These are phyloP conservation scores for Entomortierella chlamydospora DNA, from an alignment of 192 early-diverging fungal species.

Conservation along the genomic window DNA sequence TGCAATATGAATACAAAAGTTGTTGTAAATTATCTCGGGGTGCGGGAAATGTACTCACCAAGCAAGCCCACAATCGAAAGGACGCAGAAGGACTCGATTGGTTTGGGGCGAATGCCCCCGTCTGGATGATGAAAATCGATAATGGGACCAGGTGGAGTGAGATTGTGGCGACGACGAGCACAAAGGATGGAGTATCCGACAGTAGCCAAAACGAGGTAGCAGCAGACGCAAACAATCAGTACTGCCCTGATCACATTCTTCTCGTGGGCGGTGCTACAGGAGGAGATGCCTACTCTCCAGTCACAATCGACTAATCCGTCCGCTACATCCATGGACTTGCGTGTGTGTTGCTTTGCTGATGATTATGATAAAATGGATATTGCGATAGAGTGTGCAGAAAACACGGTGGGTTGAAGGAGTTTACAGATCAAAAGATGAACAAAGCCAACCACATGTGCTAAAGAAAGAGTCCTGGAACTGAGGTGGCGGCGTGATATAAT, in stretches of 20 bases:
- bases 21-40: not conserved
- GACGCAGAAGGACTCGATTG: slow-evolving; percentile 50
- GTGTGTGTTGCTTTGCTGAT: too few relatives aligned
- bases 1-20: not conserved
- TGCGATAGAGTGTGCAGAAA: not conserved
- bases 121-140: slow-evolving; percentile 52
- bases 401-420: not conserved
- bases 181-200: slow-evolving; percentile 52
- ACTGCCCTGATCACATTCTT: slow-evolving; percentile 10
- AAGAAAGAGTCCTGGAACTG: too few relatives aligned
- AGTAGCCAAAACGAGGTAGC: slow-evolving; percentile 26
- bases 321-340: slow-evolving; percentile 34
- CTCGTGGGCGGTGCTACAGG: slow-evolving; percentile 32
- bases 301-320: slow-evolving; percentile 48
- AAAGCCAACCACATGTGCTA: not conserved
- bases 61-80: slow-evolving; percentile 44
- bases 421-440: not conserved
- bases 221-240: slow-evolving; percentile 38
- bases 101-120: slow-evolving; percentile 51
- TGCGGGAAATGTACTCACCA: slow-evolving; percentile 21
- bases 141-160: slow-evolving; percentile 43
- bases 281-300: slow-evolving; percentile 51
- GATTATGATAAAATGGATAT: not conserved
- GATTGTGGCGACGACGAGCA: slow-evolving; percentile 37
- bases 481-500: too few relatives aligned